Evolutionary conservation across 306 rosid genomes (phyloP).

Genomic region (Cicer cuneatum): DNA sequence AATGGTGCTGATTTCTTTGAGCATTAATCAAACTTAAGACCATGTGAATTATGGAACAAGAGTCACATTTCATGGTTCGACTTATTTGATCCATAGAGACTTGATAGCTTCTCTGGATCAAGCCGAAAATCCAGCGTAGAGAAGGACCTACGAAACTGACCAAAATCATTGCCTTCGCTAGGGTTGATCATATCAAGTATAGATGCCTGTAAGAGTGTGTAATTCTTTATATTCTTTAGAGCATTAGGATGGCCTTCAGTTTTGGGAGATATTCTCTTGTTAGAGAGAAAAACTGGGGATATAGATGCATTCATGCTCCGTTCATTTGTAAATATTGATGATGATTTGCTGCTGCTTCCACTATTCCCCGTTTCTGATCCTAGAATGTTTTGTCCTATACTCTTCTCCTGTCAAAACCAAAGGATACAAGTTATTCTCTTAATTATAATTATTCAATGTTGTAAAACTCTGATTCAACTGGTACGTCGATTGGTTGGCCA

Average conservation of each 20-base stretch:
- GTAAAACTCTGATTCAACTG: not conserved
- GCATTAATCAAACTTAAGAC: conserved; percentile 34
- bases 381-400: conserved; percentile 33
- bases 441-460: not conserved
- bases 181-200: conserved; percentile 59
- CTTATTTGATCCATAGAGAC: conserved; percentile 44
- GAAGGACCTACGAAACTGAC: conserved; percentile 58
- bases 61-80: conserved; percentile 27
- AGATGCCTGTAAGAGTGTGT: conserved; percentile 66
- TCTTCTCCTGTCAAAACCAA: conserved; percentile 51
- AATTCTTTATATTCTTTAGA: conserved; percentile 65
- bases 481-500: not conserved
- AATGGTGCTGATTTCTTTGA: conserved; percentile 86
- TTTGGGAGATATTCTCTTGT: conserved; percentile 51
- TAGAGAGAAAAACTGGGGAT: conserved; percentile 57
- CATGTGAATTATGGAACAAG: not conserved
- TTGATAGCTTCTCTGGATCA: conserved; percentile 49
- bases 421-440: conserved; percentile 18
- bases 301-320: conserved; percentile 51
- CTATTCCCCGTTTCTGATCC: conserved; percentile 49
- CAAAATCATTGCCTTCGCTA: conserved; percentile 53
- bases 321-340: conserved; percentile 46
- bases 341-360: conserved; percentile 52
- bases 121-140: conserved; percentile 61
- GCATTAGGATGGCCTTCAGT: conserved; percentile 81